Evolutionary conservation across 345 rosid genomes (phyloP).

Genomic region (Zanthoxylum bungeanum): DNA sequence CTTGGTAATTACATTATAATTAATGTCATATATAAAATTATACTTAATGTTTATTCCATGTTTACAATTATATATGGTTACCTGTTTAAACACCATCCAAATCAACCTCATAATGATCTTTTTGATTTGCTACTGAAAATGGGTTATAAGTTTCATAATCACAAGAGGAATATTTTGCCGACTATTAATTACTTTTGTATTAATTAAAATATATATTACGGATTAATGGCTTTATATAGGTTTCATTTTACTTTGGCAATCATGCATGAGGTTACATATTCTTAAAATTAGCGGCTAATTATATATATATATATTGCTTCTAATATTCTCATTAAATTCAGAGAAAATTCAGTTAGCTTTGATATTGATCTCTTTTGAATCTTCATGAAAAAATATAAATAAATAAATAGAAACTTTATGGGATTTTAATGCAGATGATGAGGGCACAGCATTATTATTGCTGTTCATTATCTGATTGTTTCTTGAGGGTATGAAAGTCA

Average conservation of each 20-base stretch:
- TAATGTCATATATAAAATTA: constrained; percentile 8
- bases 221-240: background rate
- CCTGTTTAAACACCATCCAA: constrained; percentile 4
- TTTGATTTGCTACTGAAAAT: constrained; percentile 32
- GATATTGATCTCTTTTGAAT: constrained; percentile 14
- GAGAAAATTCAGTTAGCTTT: background rate
- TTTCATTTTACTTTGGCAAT: background rate
- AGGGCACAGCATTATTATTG: constrained; percentile 21
- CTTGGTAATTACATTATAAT: constrained; percentile 6
- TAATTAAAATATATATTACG: constrained; percentile 15
- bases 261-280: background rate
- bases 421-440: background rate
- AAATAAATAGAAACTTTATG: too few species aligned
- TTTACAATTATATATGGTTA: constrained; percentile 17
- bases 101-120: constrained; percentile 27
- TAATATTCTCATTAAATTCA: background rate
- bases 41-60: constrained; percentile 17
- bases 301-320: too few species aligned
- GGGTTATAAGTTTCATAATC: constrained; percentile 4
- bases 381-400: too few species aligned
- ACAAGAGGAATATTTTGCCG: background rate
- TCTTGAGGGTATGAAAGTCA: constrained; percentile 18
- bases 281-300: background rate
- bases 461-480: constrained; percentile 25
- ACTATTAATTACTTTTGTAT: constrained; percentile 7